A percentile compares a stretch with the other conserved stretches of the same genome.
These are phyloP conservation scores for Triangularia verruculosa DNA, from an alignment of 2,329 filamentous ascomycete genomes.

Conservation along the genomic window DNA sequence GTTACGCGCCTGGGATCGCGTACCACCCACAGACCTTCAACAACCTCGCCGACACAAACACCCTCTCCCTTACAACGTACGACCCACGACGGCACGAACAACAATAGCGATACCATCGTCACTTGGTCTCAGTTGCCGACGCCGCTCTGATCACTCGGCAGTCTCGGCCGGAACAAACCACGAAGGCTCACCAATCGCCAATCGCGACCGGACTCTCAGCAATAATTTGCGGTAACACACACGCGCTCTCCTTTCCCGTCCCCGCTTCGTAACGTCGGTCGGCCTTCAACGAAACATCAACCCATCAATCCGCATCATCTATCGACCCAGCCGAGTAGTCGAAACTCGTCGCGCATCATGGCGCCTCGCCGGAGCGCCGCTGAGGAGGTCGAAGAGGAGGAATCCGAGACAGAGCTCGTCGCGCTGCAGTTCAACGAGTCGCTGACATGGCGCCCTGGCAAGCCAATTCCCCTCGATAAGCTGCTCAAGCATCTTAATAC, in stretches of 20 bases:
- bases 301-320: not conserved
- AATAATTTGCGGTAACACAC: constrained; percentile 5
- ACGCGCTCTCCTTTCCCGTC: not conserved
- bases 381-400: constrained; percentile 40
- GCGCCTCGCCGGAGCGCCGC: constrained; percentile 40
- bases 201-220: constrained; percentile 7
- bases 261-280: not conserved
- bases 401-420: constrained; percentile 39
- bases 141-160: not conserved
- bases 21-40: constrained; percentile 5
- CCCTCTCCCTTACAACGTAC: not conserved
- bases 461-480: constrained; percentile 79
- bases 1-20: constrained; percentile 4
- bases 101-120: not conserved
- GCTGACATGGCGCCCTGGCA: constrained; percentile 87
- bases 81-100: not conserved
- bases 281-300: not conserved
- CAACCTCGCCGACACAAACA: not conserved
- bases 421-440: constrained; percentile 77
- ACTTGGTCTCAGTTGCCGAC: not conserved
- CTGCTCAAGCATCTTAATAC: constrained; percentile 77
- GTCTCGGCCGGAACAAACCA: not conserved
- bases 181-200: not conserved
- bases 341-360: constrained; percentile 31
- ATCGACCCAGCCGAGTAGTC: constrained; percentile 2